Evolutionary conservation across 2,329 filamentous ascomycete genomes (phyloP).

Genomic region (Neocatenulostroma microsporum): DNA sequence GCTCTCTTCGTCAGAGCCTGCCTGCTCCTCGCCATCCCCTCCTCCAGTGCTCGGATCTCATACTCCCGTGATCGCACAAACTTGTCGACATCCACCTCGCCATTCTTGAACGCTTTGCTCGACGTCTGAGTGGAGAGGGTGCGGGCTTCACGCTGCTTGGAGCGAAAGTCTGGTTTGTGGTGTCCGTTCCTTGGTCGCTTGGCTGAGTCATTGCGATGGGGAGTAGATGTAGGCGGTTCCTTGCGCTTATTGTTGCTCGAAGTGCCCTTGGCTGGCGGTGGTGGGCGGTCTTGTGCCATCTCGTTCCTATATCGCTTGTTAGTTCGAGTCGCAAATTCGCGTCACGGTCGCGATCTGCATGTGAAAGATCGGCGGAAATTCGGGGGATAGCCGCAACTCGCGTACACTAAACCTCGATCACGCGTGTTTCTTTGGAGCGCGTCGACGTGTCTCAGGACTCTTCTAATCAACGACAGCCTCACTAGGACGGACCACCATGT

Average conservation of each 20-base stretch:
- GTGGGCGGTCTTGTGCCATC: conserved; percentile 4
- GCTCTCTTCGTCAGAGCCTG: conserved; percentile 58
- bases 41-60: conserved; percentile 78
- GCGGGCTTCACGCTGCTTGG: conserved; percentile 36
- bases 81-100: conserved; percentile 74
- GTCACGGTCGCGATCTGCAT: neutral
- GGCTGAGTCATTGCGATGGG: neutral
- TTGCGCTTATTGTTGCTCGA: conserved; percentile 11
- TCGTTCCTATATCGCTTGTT: too few relatives aligned
- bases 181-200: too few relatives aligned
- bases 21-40: conserved; percentile 71
- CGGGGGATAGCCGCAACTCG: neutral
- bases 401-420: neutral
- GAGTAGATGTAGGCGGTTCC: conserved; percentile 4
- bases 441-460: neutral
- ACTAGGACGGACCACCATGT: conserved; percentile 2
- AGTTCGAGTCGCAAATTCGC: too few relatives aligned
- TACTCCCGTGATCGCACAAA: conserved; percentile 82
- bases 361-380: neutral
- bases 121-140: conserved; percentile 39
- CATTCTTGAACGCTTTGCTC: conserved; percentile 53
- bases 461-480: neutral
- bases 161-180: conserved; percentile 14
- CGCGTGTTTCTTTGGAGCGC: neutral
- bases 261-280: conserved; percentile 1